Evolutionary conservation across 352 stramenopile species (phyloP).

Genomic region (Phytopythium vexans): DNA sequence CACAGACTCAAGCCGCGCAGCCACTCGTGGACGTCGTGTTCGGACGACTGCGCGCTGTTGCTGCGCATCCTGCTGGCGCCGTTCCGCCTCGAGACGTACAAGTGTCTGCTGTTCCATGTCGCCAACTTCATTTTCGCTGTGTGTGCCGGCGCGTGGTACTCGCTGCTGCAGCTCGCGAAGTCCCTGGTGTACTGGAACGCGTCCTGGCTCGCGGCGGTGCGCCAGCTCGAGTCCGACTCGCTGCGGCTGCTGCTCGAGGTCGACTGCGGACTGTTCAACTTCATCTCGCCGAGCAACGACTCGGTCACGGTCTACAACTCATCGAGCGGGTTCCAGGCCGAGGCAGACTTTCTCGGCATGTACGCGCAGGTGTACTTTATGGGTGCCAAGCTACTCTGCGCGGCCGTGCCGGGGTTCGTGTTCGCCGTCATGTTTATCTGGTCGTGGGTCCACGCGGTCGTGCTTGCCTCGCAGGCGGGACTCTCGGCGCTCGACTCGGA

Average conservation of each 20-base stretch:
- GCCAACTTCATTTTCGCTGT: constrained; percentile 46
- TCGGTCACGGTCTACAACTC: constrained; percentile 48
- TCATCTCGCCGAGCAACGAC: constrained; percentile 38
- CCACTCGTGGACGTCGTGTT: constrained; percentile 14
- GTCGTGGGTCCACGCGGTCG: constrained; percentile 34
- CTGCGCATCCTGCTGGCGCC: constrained; percentile 49
- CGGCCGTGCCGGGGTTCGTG: constrained; percentile 38
- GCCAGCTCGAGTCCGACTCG: constrained; percentile 20
- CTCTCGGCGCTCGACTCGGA: background rate
- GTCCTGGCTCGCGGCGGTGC: constrained; percentile 9
- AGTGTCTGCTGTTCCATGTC: constrained; percentile 50
- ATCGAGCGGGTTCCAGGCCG: constrained; percentile 25
- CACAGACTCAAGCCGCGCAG: constrained; percentile 6
- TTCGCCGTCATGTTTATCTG: constrained; percentile 40
- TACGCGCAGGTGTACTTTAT: constrained; percentile 61
- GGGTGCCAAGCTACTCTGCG: constrained; percentile 45
- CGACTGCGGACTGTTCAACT: constrained; percentile 63
- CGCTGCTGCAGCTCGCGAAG: constrained; percentile 23
- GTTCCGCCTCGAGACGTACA: constrained; percentile 55
- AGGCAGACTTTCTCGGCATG: constrained; percentile 27
- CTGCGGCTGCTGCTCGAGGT: constrained; percentile 32
- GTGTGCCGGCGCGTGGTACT: constrained; percentile 20
- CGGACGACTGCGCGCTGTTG: constrained; percentile 47
- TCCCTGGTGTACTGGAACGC: constrained; percentile 8
- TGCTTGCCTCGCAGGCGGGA: constrained; percentile 11